Conservation (phyloP, 192 early-diverging fungal genomes). For the Pilaira anomala region DNA sequence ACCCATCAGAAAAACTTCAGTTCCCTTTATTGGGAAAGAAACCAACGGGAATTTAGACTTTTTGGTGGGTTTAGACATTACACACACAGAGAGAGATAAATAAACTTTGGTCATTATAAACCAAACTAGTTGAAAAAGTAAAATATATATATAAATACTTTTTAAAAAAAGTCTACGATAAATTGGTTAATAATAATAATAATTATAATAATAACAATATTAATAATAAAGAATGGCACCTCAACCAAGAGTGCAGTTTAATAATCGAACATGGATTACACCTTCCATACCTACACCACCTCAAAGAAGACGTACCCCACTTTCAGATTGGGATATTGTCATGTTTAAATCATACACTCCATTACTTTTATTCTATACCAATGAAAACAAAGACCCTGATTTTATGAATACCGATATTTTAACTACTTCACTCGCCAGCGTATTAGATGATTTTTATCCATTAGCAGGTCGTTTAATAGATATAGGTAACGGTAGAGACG, state of each 20-base stretch:
- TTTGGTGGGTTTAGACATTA: too few relatives aligned
- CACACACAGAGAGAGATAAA: too few relatives aligned
- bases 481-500: constrained; percentile 29
- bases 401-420: constrained; percentile 21
- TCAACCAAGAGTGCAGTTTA: constrained; percentile 16
- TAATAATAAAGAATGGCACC: too few relatives aligned
- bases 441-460: constrained; percentile 25
- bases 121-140: too few relatives aligned
- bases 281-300: constrained; percentile 13
- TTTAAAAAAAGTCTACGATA: too few relatives aligned
- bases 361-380: constrained; percentile 22
- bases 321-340: constrained; percentile 32
- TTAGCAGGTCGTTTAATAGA: constrained; percentile 22
- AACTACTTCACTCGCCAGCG: background rate
- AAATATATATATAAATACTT: too few relatives aligned
- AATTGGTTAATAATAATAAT: background rate
- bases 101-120: too few relatives aligned
- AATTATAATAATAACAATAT: too few relatives aligned
- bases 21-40: constrained; percentile 18
- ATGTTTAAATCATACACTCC: constrained; percentile 36
- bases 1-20: constrained; percentile 27
- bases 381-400: background rate
- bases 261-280: constrained; percentile 6
- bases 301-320: background rate
- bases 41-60: constrained; percentile 11